phyloP scores from a whole-genome alignment of 768 basidiomycete species.

The Podaxis pistillaris region DNA sequence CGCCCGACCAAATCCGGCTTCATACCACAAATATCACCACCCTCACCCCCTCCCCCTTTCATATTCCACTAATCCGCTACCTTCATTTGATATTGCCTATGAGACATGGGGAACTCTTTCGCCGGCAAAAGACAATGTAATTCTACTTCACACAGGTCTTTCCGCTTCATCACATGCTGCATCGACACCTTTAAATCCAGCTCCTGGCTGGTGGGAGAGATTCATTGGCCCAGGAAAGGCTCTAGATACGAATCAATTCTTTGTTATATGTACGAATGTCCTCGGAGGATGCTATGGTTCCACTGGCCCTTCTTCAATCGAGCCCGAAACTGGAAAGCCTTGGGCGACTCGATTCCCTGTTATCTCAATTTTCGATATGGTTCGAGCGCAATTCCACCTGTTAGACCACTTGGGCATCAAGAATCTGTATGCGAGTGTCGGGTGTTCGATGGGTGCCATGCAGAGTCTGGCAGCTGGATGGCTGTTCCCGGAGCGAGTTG shows the following conservation, averaged over 20 bases:
- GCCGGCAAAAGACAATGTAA: constrained; percentile 75
- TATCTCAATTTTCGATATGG: constrained; percentile 96
- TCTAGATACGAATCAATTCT: constrained; percentile 90
- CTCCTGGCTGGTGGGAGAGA: constrained; percentile 97
- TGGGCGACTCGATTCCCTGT: constrained; percentile 94
- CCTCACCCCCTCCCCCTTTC: constrained; percentile 60
- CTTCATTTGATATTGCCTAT: constrained; percentile 86
- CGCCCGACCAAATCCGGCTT: constrained; percentile 71
- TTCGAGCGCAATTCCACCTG: constrained; percentile 84
- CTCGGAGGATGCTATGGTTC: constrained; percentile 97
- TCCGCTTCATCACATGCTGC: constrained; percentile 96
- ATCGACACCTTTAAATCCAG: constrained; percentile 69
- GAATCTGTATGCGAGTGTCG: constrained; percentile 89
- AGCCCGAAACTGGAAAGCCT: constrained; percentile 62
- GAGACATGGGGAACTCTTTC: constrained; percentile 97
- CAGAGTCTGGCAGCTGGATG: constrained; percentile 95
- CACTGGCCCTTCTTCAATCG: constrained; percentile 87
- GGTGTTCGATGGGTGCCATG: constrained; percentile 98
- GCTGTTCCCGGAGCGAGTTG: constrained; percentile 85
- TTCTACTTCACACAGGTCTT: constrained; percentile 93
- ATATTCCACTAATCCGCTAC: constrained; percentile 49
- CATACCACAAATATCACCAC: constrained; percentile 72
- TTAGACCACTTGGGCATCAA: constrained; percentile 83
- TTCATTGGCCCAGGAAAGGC: constrained; percentile 96
- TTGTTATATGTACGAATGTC: constrained; percentile 94